Percentiles rank a stretch among this genome's conserved stretches.
phyloP scores from a whole-genome alignment of 2,329 filamentous ascomycete genomes.

The Phoma sp. region DNA sequence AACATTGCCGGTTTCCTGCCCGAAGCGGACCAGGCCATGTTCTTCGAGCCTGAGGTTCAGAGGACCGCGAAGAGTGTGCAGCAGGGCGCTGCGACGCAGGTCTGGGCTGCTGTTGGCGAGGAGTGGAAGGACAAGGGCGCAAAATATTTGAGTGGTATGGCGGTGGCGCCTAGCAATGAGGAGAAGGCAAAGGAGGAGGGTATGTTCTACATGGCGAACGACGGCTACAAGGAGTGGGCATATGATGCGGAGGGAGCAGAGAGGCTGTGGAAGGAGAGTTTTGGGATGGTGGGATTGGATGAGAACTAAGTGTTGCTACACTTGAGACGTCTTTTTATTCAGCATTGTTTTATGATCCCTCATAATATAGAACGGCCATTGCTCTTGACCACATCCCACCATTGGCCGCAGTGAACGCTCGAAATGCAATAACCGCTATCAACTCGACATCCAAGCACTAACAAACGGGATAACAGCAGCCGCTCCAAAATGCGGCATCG shows the following conservation, averaged over 20 bases:
- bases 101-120: constrained; percentile 47
- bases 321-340: not conserved
- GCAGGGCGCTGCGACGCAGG: constrained; percentile 52
- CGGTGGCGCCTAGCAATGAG: constrained; percentile 7
- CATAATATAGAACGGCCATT: not conserved
- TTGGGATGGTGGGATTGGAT: constrained; percentile 24
- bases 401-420: too few species aligned
- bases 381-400: not conserved
- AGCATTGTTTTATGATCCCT: too few species aligned
- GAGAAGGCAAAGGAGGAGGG: constrained; percentile 19
- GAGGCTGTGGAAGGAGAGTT: constrained; percentile 40
- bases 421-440: not conserved
- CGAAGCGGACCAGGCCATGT: constrained; percentile 5
- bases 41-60: constrained; percentile 7
- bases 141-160: constrained; percentile 42
- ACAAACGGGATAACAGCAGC: constrained; percentile 22
- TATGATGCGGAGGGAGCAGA: constrained; percentile 39
- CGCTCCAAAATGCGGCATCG: constrained; percentile 21
- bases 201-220: constrained; percentile 16
- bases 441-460: constrained; percentile 22
- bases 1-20: constrained; percentile 14
- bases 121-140: constrained; percentile 46
- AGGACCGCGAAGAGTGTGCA: constrained; percentile 38
- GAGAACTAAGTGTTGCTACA: not conserved
- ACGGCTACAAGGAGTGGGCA: constrained; percentile 29